phyloP scores from a whole-genome alignment of 1,139 yeast species.

The Taphrina deformans region DNA sequence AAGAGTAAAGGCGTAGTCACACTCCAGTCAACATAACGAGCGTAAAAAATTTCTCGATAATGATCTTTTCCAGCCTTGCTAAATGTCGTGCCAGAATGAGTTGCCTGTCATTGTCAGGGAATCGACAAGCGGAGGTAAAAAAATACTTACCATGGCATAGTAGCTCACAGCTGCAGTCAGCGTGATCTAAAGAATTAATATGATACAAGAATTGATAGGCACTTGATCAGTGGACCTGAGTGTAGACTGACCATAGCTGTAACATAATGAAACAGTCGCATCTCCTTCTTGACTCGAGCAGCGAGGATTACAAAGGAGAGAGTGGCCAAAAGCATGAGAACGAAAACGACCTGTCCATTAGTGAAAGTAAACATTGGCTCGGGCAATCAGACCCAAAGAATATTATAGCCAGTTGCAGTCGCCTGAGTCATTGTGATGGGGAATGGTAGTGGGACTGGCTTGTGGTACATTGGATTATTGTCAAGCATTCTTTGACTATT shows the following conservation, averaged over 20 bases:
- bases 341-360: slow-evolving; percentile 27
- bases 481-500: too few relatives aligned
- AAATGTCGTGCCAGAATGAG: slow-evolving; percentile 28
- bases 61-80: slow-evolving; percentile 17
- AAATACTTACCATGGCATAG: slow-evolving; percentile 25
- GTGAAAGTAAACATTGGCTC: too few relatives aligned
- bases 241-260: slow-evolving; percentile 30
- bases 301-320: slow-evolving; percentile 17
- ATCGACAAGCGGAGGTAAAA: not conserved
- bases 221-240: too few relatives aligned
- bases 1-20: slow-evolving; percentile 59
- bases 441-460: slow-evolving; percentile 15
- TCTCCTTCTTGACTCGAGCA: slow-evolving; percentile 27
- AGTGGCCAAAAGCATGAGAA: slow-evolving; percentile 26
- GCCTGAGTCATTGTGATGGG: slow-evolving; percentile 15
- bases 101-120: not conserved
- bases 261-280: slow-evolving; percentile 27
- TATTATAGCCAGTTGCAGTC: slow-evolving; percentile 12
- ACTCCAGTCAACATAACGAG: slow-evolving; percentile 67
- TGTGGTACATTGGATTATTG: too few relatives aligned
- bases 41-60: slow-evolving; percentile 64
- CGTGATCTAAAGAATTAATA: slow-evolving; percentile 24
- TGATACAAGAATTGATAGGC: too few relatives aligned
- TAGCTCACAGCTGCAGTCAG: slow-evolving; percentile 30
- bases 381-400: slow-evolving; percentile 20